Evolutionary conservation across 352 stramenopile species (phyloP).

Genomic region (Globisporangium lucens): DNA sequence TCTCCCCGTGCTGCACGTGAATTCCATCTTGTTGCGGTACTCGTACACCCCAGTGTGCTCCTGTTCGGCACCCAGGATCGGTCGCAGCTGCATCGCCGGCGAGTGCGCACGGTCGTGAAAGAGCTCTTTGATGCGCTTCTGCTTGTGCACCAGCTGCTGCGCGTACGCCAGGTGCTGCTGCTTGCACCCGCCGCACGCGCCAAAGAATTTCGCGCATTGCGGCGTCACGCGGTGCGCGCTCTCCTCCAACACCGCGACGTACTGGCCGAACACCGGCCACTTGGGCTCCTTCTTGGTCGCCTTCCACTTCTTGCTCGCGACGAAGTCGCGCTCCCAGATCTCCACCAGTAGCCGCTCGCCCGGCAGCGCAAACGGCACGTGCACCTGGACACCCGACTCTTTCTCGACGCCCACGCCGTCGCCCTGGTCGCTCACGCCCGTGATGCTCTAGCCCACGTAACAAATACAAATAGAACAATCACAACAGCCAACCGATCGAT

Average conservation of each 20-base stretch:
- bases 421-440: conserved; percentile 38
- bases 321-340: conserved; percentile 54
- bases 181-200: conserved; percentile 62
- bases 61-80: conserved; percentile 33
- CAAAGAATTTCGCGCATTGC: conserved; percentile 58
- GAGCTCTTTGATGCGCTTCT: conserved; percentile 40
- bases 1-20: conserved; percentile 72
- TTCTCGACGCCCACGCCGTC: conserved; percentile 38
- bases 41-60: conserved; percentile 23
- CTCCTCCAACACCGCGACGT: conserved; percentile 20
- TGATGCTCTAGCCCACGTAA: conserved; percentile 26
- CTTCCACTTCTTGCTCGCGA: conserved; percentile 22
- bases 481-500: too few relatives aligned
- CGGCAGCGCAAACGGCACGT: conserved; percentile 52
- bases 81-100: conserved; percentile 30
- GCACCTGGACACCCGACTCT: conserved; percentile 25
- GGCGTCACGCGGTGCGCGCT: conserved; percentile 38
- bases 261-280: conserved; percentile 41
- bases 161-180: conserved; percentile 61
- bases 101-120: conserved; percentile 30
- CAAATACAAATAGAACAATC: not conserved
- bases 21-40: conserved; percentile 87
- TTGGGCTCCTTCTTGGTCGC: conserved; percentile 13
- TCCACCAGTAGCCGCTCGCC: conserved; percentile 43
- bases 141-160: conserved; percentile 61